These are phyloP conservation scores for Atkinsonella hypoxylon DNA, from an alignment of 2,329 filamentous ascomycete genomes.

Conservation along the genomic window DNA sequence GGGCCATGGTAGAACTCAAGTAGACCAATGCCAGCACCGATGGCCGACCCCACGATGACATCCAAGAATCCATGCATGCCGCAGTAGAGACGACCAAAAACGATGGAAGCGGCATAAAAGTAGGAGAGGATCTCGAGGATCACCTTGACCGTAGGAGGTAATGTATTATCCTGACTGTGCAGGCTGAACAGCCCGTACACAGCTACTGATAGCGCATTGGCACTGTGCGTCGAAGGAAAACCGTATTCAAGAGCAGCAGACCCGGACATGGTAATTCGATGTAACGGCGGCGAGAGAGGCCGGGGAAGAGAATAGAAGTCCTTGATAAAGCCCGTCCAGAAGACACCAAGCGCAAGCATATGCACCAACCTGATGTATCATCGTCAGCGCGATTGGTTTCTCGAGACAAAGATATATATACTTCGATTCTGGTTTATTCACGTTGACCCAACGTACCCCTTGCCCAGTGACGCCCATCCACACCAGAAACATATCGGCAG, in stretches of 20 bases:
- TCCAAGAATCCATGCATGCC: conserved; percentile 98
- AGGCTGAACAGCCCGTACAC: conserved; percentile 69
- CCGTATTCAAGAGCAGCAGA: conserved; percentile 93
- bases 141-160: conserved; percentile 46
- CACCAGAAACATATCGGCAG: conserved; percentile 96
- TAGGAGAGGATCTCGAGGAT: conserved; percentile 60
- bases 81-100: conserved; percentile 86
- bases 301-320: conserved; percentile 87
- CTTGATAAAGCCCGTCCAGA: conserved; percentile 87
- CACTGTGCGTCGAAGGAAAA: conserved; percentile 93
- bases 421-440: neutral
- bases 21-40: conserved; percentile 56
- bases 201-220: conserved; percentile 90
- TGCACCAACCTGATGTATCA: conserved; percentile 46
- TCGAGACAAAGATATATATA: too few species aligned
- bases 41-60: conserved; percentile 65
- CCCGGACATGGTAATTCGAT: conserved; percentile 94
- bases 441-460: conserved; percentile 52
- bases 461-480: conserved; percentile 71
- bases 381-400: neutral
- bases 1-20: conserved; percentile 49
- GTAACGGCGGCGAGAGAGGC: conserved; percentile 80
- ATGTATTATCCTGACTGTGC: conserved; percentile 48
- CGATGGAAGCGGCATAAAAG: conserved; percentile 79
- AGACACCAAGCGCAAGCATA: conserved; percentile 67